Conservation (phyloP, 495 filamentous ascomycete species). For the Neurospora sp. region DNA sequence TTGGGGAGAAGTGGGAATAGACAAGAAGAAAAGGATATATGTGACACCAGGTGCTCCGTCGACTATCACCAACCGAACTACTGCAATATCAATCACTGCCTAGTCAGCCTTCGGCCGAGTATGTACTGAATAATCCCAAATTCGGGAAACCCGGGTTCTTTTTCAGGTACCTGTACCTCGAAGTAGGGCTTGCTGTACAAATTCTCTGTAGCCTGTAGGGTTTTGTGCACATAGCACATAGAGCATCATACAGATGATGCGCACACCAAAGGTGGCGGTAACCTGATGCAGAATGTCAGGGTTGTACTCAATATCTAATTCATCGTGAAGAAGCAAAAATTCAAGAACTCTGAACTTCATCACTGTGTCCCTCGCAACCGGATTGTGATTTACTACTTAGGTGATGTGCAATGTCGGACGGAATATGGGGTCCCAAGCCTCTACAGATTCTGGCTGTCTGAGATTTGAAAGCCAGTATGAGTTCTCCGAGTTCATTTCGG, state of each 20-base stretch:
- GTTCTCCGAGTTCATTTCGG: background rate
- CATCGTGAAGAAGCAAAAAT: too few relatives aligned
- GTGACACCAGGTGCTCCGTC: background rate
- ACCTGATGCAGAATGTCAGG: too few relatives aligned
- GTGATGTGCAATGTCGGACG: too few relatives aligned
- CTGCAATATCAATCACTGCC: background rate
- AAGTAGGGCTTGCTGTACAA: background rate
- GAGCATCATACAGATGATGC: too few relatives aligned
- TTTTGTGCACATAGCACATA: too few relatives aligned
- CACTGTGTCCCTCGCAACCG: too few relatives aligned
- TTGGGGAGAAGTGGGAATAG: background rate
- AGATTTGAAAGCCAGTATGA: background rate
- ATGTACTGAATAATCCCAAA: background rate
- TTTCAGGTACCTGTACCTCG: background rate
- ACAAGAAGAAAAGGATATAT: background rate
- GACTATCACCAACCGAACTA: background rate
- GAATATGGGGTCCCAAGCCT: too few relatives aligned
- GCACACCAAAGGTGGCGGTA: too few relatives aligned
- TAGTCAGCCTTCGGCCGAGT: background rate
- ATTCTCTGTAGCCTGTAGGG: background rate
- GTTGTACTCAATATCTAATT: too few relatives aligned
- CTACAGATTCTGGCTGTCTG: background rate
- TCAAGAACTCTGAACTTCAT: too few relatives aligned
- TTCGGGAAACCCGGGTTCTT: background rate
- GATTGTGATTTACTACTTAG: too few relatives aligned